Conservation (phyloP, 1,284 basidiomycete genomes). For the Cutaneotrichosporon sp. region DNA sequence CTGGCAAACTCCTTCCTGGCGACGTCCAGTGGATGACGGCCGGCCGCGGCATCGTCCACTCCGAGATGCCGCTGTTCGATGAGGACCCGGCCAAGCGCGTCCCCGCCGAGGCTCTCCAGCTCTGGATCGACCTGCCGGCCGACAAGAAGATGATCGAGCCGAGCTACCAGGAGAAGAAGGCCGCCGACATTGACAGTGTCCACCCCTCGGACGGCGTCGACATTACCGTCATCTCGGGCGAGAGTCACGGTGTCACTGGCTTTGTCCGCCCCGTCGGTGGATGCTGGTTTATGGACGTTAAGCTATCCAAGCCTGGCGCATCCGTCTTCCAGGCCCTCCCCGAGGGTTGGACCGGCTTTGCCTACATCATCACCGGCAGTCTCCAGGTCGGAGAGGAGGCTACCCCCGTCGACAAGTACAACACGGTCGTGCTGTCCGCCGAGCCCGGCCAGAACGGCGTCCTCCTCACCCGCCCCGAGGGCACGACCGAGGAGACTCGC, state of each 20-base stretch:
- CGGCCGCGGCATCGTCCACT: constrained; percentile 67
- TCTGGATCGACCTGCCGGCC: constrained; percentile 92
- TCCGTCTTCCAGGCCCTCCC: constrained; percentile 81
- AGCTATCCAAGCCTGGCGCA: constrained; percentile 65
- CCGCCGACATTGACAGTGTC: constrained; percentile 57
- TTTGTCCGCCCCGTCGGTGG: constrained; percentile 87
- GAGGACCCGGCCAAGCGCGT: constrained; percentile 55
- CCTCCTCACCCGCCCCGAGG: constrained; percentile 51
- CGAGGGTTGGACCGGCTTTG: constrained; percentile 75
- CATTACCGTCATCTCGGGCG: constrained; percentile 85
- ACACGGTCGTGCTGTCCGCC: constrained; percentile 65
- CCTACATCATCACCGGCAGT: constrained; percentile 67
- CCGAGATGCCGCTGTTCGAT: constrained; percentile 82
- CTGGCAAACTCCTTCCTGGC: constrained; percentile 71
- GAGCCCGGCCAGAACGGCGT: constrained; percentile 46
- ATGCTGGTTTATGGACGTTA: constrained; percentile 88
- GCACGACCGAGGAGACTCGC: constrained; percentile 63
- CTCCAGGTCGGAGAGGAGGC: constrained; percentile 60
- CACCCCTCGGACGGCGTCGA: constrained; percentile 70
- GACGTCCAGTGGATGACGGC: constrained; percentile 97
- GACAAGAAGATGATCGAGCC: constrained; percentile 74
- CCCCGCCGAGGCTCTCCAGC: constrained; percentile 67
- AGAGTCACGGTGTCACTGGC: constrained; percentile 76
- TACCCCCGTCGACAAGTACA: constrained; percentile 60
- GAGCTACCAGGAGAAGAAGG: constrained; percentile 57